Percentiles rank a stretch among this genome's conserved stretches.
phyloP scores from a whole-genome alignment of 2,329 filamentous ascomycete genomes.

The Botrytis galanthina region DNA sequence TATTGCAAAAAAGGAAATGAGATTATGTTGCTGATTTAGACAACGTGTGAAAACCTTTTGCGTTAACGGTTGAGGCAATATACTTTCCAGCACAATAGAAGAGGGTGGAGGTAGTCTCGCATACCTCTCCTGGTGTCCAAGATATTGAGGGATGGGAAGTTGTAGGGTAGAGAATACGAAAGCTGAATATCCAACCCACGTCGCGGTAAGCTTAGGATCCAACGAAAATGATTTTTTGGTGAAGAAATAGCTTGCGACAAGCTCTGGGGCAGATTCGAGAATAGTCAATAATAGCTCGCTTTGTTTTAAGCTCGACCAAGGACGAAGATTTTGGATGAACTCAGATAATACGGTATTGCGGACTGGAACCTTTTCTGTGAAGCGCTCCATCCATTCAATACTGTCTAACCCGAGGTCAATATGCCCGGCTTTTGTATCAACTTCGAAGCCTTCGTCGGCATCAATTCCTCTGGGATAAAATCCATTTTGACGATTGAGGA shows the following conservation, averaged over 20 bases:
- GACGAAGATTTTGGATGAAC: slow-evolving; percentile 75
- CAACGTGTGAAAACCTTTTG: slow-evolving; percentile 78
- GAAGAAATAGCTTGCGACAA: slow-evolving; percentile 83
- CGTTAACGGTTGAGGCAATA: slow-evolving; percentile 78
- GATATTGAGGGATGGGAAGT: slow-evolving; percentile 67
- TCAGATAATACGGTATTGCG: slow-evolving; percentile 77
- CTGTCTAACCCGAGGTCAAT: slow-evolving; percentile 67
- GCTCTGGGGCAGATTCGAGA: slow-evolving; percentile 78
- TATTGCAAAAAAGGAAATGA: slow-evolving; percentile 81
- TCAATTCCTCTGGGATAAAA: slow-evolving; percentile 75
- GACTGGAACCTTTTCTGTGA: slow-evolving; percentile 64
- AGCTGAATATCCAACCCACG: slow-evolving; percentile 91
- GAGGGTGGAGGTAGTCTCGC: slow-evolving; percentile 72
- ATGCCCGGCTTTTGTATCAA: slow-evolving; percentile 46
- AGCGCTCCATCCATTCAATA: slow-evolving; percentile 67
- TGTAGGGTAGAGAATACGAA: slow-evolving; percentile 81
- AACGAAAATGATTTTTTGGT: slow-evolving; percentile 78
- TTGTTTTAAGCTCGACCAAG: slow-evolving; percentile 78
- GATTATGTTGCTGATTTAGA: slow-evolving; percentile 72
- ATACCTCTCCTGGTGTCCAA: slow-evolving; percentile 64
- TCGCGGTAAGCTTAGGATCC: slow-evolving; percentile 86
- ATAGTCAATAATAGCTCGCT: slow-evolving; percentile 78
- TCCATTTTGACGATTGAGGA: slow-evolving; percentile 74
- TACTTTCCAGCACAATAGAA: slow-evolving; percentile 76
- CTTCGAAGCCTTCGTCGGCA: slow-evolving; percentile 51